phyloP scores from a whole-genome alignment of 1,139 yeast species.

The Candida tetrigidarum region DNA sequence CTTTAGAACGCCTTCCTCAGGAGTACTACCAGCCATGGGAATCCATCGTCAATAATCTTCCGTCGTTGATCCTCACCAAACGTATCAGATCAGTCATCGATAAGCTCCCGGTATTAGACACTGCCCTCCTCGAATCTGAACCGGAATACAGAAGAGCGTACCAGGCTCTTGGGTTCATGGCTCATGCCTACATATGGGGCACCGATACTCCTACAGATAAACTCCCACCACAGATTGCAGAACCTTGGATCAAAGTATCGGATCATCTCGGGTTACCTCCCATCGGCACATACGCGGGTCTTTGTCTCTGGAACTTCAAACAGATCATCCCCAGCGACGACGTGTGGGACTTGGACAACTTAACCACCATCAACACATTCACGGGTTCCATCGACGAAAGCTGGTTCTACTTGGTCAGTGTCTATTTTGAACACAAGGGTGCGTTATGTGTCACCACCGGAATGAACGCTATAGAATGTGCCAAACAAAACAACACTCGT shows the following conservation, averaged over 20 bases:
- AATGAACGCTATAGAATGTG: conserved; percentile 40
- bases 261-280: conserved; percentile 78
- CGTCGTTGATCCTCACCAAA: conserved; percentile 71
- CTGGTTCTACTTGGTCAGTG: conserved; percentile 92
- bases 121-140: conserved; percentile 43
- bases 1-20: conserved; percentile 62
- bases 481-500: conserved; percentile 33
- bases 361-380: conserved; percentile 81
- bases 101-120: conserved; percentile 55
- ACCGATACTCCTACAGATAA: conserved; percentile 66
- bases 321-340: conserved; percentile 56
- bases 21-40: conserved; percentile 83
- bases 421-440: conserved; percentile 83
- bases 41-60: conserved; percentile 61
- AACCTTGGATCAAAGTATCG: conserved; percentile 66
- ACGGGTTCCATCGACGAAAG: conserved; percentile 92
- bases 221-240: conserved; percentile 69
- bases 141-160: conserved; percentile 78
- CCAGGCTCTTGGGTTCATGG: conserved; percentile 73
- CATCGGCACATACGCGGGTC: conserved; percentile 83
- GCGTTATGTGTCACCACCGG: conserved; percentile 70
- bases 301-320: conserved; percentile 87
- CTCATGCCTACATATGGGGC: conserved; percentile 93
- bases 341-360: conserved; percentile 59
- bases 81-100: conserved; percentile 65